A percentile compares a stretch with the other conserved stretches of the same genome.
Conservation (phyloP, 345 rosid genomes). For the Dimocarpus longan region DNA sequence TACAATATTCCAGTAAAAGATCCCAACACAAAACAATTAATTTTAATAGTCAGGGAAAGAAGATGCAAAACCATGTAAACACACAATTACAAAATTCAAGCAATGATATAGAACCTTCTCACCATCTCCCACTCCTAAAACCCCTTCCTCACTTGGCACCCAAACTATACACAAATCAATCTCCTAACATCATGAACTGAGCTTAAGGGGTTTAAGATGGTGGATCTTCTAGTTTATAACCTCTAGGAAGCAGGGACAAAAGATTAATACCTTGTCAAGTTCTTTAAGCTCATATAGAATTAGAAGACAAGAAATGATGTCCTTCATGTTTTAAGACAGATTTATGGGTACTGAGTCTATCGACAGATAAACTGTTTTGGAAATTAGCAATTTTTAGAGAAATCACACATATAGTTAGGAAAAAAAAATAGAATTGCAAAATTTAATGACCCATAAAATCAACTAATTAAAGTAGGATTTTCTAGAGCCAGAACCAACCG, state of each 20-base stretch:
- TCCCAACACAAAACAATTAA: too few relatives aligned
- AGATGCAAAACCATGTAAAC: too few relatives aligned
- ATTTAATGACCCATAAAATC: not conserved
- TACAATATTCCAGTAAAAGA: too few relatives aligned
- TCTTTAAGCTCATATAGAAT: not conserved
- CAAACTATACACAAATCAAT: not conserved
- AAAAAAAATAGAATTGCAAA: too few relatives aligned
- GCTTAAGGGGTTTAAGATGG: not conserved
- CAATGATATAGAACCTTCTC: not conserved
- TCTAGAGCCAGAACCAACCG: not conserved
- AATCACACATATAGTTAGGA: not conserved
- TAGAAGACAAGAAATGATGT: too few relatives aligned
- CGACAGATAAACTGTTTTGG: not conserved
- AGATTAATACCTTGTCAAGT: not conserved
- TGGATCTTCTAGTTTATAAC: not conserved
- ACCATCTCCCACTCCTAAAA: not conserved
- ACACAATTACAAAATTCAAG: not conserved
- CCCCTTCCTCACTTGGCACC: not conserved
- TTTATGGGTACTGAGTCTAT: too few relatives aligned
- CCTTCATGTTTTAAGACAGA: too few relatives aligned
- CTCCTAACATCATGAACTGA: not conserved
- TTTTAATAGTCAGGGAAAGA: too few relatives aligned
- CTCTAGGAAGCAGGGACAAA: not conserved
- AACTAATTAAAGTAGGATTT: not conserved
- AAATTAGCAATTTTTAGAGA: not conserved